These are phyloP conservation scores for Trichoderma parareesei DNA, from an alignment of 495 filamentous ascomycete species.

Conservation along the genomic window DNA sequence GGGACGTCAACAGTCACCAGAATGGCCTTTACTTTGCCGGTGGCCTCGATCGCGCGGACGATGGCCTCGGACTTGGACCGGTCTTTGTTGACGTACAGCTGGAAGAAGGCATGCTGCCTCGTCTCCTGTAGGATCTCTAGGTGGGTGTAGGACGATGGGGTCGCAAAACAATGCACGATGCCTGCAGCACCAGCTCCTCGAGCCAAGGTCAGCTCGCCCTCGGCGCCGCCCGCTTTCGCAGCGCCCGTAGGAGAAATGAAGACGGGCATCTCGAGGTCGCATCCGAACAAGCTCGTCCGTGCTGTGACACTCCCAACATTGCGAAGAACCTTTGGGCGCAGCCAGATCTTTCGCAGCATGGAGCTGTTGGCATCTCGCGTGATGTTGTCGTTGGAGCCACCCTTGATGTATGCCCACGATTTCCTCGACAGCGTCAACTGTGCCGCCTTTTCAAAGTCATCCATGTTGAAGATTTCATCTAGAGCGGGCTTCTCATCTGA, in stretches of 20 bases:
- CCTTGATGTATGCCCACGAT: conserved; percentile 56
- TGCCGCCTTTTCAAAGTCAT: conserved; percentile 62
- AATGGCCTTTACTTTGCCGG: conserved; percentile 48
- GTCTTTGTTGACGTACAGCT: conserved; percentile 67
- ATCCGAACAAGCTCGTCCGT: conserved; percentile 49
- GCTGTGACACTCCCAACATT: conserved; percentile 52
- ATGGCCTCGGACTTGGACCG: conserved; percentile 51
- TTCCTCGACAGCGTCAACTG: conserved; percentile 43
- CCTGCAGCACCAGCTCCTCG: conserved; percentile 40
- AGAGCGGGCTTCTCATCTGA: conserved; percentile 44
- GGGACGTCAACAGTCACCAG: conserved; percentile 54
- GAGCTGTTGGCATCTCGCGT: conserved; percentile 81
- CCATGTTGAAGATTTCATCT: conserved; percentile 51
- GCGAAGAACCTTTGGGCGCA: conserved; percentile 57
- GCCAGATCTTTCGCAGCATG: conserved; percentile 65
- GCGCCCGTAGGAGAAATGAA: conserved; percentile 60
- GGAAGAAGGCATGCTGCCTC: conserved; percentile 34
- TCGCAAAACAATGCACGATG: conserved; percentile 43
- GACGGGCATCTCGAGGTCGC: conserved; percentile 45
- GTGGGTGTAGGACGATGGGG: conserved; percentile 54
- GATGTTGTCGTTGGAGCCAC: conserved; percentile 63
- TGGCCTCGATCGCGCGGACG: conserved; percentile 47
- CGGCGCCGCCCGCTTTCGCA: conserved; percentile 53
- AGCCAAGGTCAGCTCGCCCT: conserved; percentile 57
- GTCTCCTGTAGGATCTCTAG: conserved; percentile 44